phyloP scores from a whole-genome alignment of 306 rosid genomes.

The Cucurbita moschata region DNA sequence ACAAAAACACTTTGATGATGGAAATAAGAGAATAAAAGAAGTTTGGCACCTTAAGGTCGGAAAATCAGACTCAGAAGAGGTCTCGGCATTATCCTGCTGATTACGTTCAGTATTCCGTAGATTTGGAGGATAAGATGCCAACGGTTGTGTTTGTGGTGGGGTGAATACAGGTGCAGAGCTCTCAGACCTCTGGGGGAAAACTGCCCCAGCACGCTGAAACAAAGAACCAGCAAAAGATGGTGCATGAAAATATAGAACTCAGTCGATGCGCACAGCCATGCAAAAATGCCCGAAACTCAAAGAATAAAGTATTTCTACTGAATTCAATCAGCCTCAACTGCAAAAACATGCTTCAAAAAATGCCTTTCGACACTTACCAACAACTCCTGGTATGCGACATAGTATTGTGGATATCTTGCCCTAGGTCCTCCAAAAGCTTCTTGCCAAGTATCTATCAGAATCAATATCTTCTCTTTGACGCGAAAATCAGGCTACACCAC shows the following conservation, averaged over 20 bases:
- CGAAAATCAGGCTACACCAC: slow-evolving; percentile 64
- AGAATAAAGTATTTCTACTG: not conserved
- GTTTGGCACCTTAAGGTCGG: slow-evolving; percentile 66
- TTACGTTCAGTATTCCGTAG: slow-evolving; percentile 28
- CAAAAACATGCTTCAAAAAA: not conserved
- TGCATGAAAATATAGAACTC: not conserved
- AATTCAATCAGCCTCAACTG: not conserved
- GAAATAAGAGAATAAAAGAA: slow-evolving; percentile 10
- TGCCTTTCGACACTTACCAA: slow-evolving; percentile 37
- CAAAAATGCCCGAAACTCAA: not conserved
- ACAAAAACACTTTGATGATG: not conserved
- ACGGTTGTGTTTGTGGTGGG: slow-evolving; percentile 82
- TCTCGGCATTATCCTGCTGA: slow-evolving; percentile 44
- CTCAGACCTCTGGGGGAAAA: slow-evolving; percentile 78
- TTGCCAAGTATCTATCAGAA: slow-evolving; percentile 92
- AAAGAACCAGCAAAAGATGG: slow-evolving; percentile 1
- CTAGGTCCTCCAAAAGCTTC: slow-evolving; percentile 97
- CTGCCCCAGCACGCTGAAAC: slow-evolving; percentile 85
- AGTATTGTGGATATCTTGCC: slow-evolving; percentile 91
- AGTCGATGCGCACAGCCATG: not conserved
- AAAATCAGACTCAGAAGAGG: slow-evolving; percentile 67
- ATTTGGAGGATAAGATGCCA: slow-evolving; percentile 66
- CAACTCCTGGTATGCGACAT: slow-evolving; percentile 84
- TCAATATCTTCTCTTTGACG: slow-evolving; percentile 87
- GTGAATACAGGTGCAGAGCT: slow-evolving; percentile 76